Evolutionary conservation across 495 filamentous ascomycete species (phyloP), one percentile per base, ranked within the genome.

Genomic region (Astrocystis sublimbata): DNA sequence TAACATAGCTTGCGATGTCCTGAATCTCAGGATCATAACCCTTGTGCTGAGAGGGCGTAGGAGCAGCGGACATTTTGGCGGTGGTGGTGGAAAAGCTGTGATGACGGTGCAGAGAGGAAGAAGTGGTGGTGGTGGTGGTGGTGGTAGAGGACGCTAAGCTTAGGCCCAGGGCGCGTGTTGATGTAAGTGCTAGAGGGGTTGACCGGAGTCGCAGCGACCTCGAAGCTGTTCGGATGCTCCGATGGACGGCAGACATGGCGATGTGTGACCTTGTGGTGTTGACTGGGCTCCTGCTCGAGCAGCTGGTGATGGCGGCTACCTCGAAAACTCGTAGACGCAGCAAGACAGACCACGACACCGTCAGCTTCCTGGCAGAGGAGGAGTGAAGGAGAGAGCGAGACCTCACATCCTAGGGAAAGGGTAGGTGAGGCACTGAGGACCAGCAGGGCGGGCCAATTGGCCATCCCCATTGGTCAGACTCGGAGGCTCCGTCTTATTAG

Each of bases 1-100:
- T 88, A 70, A 97, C 88, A 75, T 97, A 98, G 75, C 81, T 84
- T 23, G 94, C 93, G 81, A 98, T 94, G 71, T 97, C 96, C 76
- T 86, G 85, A 69, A 98, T 92, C 76, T 98, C 96, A 58, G 88
- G 86, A 72, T 98, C 94, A 72, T 90, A 93, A 65, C 87, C 79
- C 76, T 84, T 78, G 62, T 75, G 66, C 62, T 76, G 70, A 41
- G 82, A 69, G 71, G 84, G 76, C 64, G 72, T 69, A 46, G 78
- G 75, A 54, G 82, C 73, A 66, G 76, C 78, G 68, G 83, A 85
- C 70, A 79, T 78, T 51, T 81, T 76, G 17, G 81, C 66, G 53
- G 82, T 67, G 76, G 82, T 83, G 62, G 83, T 86, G 58, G 84
- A 87, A 72, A 88, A 87, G 70, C 57, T 69, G 70, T 57, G 54